These are phyloP conservation scores for Podospora pseudoanserina DNA, from an alignment of 495 filamentous ascomycete species.

Conservation along the genomic window DNA sequence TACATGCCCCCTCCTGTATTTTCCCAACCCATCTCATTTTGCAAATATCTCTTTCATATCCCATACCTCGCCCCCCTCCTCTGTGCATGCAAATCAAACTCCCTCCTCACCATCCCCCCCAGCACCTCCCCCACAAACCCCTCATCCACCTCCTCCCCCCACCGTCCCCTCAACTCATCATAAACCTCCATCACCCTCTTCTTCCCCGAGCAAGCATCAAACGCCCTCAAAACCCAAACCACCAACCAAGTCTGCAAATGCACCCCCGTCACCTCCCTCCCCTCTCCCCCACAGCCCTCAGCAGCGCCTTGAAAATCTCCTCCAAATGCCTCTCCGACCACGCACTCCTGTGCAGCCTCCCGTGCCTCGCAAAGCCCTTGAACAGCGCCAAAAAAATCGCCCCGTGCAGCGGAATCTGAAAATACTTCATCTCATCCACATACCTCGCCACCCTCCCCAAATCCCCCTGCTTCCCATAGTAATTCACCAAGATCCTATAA, in stretches of 20 bases:
- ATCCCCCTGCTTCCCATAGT: conserved; percentile 54
- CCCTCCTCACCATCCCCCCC: conserved; percentile 11
- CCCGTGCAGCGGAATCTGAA: conserved; percentile 55
- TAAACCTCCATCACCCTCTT: conserved; percentile 42
- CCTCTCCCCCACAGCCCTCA: conserved; percentile 39
- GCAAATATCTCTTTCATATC: not conserved
- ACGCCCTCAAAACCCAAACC: conserved; percentile 46
- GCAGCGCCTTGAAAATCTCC: conserved; percentile 44
- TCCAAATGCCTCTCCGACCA: conserved; percentile 51
- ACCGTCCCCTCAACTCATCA: conserved; percentile 36
- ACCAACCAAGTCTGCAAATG: conserved; percentile 50
- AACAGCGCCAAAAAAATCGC: conserved; percentile 65
- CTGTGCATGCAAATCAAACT: not conserved
- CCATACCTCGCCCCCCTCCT: not conserved
- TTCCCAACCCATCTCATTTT: not conserved
- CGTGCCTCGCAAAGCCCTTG: conserved; percentile 70
- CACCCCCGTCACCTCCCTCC: conserved; percentile 28
- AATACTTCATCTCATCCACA: conserved; percentile 62
- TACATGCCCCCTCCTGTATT: not conserved
- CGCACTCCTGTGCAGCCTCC: conserved; percentile 55
- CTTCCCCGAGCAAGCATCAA: conserved; percentile 37
- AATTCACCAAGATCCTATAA: conserved; percentile 60
- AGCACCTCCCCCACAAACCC: conserved; percentile 41
- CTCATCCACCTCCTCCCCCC: conserved; percentile 30
- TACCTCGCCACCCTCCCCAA: conserved; percentile 53